Percentiles rank a stretch among this genome's conserved stretches.
These are phyloP conservation scores for Scutellaria baicalensis DNA, from an alignment of 257 asterid genomes.

Conservation along the genomic window DNA sequence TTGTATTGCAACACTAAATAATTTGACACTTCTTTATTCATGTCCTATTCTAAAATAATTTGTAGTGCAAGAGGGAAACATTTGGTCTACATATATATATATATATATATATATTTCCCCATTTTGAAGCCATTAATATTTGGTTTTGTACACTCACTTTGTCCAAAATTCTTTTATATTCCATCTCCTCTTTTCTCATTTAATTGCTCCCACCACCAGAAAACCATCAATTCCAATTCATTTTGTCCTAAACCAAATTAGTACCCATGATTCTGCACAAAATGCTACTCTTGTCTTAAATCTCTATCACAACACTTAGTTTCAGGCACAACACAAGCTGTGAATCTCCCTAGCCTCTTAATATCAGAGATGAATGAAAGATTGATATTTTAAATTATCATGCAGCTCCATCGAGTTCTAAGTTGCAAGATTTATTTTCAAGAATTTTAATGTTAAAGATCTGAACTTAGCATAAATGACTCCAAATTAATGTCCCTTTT, in stretches of 20 bases:
- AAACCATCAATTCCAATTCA: neutral
- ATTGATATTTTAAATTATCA: too few relatives aligned
- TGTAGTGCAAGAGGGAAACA: constrained; percentile 46
- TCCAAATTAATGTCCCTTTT: neutral
- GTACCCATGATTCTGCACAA: too few relatives aligned
- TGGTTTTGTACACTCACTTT: constrained; percentile 14
- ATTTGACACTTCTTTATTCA: constrained; percentile 11
- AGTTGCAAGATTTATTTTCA: neutral
- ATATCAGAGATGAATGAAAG: too few relatives aligned
- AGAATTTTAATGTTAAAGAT: neutral
- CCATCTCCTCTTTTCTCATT: neutral
- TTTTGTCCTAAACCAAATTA: neutral
- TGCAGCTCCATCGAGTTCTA: too few relatives aligned
- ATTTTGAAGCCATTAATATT: constrained; percentile 24
- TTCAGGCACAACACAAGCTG: too few relatives aligned
- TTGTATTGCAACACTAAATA: neutral
- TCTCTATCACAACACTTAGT: too few relatives aligned
- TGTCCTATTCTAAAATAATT: constrained; percentile 25
- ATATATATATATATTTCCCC: too few relatives aligned
- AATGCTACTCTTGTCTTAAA: too few relatives aligned
- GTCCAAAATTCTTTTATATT: constrained; percentile 33
- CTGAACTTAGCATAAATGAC: neutral
- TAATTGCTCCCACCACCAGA: neutral
- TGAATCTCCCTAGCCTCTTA: too few relatives aligned
- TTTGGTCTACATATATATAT: constrained; percentile 47